Conservation (phyloP, 306 rosid genomes). For the Datisca glomerata region DNA sequence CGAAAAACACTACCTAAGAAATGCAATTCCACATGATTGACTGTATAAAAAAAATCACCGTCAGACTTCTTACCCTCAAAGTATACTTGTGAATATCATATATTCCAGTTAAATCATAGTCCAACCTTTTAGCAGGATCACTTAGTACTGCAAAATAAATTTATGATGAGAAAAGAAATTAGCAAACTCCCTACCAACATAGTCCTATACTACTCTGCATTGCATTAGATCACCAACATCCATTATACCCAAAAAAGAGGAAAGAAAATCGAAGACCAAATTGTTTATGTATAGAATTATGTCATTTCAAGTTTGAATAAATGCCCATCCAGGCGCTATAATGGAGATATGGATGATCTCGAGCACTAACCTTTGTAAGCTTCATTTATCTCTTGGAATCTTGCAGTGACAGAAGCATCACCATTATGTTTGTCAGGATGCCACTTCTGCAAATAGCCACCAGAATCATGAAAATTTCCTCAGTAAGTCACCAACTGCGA, state of each 20-base stretch:
- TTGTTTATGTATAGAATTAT: too few species aligned
- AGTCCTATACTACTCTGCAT: too few species aligned
- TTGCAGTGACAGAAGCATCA: slow-evolving; percentile 39
- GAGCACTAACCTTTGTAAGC: slow-evolving; percentile 43
- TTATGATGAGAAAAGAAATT: slow-evolving; percentile 7
- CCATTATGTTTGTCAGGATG: slow-evolving; percentile 72
- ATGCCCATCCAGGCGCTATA: too few species aligned
- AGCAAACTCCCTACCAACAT: not conserved
- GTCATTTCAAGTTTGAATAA: too few species aligned
- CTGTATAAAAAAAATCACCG: not conserved
- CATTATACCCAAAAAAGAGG: too few species aligned
- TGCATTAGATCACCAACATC: too few species aligned
- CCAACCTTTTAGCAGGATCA: slow-evolving; percentile 50
- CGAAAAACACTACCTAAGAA: not conserved
- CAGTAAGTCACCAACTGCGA: slow-evolving; percentile 10
- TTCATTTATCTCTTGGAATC: slow-evolving; percentile 67
- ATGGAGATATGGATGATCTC: not conserved
- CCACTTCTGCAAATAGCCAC: slow-evolving; percentile 42
- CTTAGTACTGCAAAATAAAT: slow-evolving; percentile 34
- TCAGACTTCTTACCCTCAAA: slow-evolving; percentile 34
- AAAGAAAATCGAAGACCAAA: too few species aligned
- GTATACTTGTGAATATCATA: slow-evolving; percentile 63
- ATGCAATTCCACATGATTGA: not conserved
- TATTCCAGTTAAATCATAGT: slow-evolving; percentile 57
- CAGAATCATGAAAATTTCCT: slow-evolving; percentile 14